Conservation (phyloP, 2,329 filamentous ascomycete genomes). For the Ophiosphaerella herpotricha region DNA sequence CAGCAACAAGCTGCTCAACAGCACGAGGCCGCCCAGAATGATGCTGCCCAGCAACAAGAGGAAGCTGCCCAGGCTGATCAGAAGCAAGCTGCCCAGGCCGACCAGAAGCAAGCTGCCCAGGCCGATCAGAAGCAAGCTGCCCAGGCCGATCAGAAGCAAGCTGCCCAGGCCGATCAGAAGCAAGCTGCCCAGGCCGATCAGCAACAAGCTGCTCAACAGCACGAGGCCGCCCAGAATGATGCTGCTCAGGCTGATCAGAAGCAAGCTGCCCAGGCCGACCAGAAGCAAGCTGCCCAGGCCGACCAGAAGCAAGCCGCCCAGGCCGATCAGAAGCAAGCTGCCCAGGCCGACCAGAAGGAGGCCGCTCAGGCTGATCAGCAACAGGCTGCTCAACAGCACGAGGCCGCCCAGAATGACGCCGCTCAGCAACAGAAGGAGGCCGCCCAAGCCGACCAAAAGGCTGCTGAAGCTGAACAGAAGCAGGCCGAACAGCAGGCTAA, state of each 20-base stretch:
- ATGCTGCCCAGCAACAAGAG: background rate
- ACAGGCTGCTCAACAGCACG: background rate
- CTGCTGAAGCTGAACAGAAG: slow-evolving; percentile 5
- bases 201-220: slow-evolving; percentile 3
- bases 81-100: slow-evolving; percentile 2
- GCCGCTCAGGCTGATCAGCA: background rate
- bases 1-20: background rate
- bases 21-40: background rate
- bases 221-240: no score
- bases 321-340: no score
- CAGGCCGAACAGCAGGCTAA: slow-evolving; percentile 3
- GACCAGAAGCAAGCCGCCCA: slow-evolving; percentile 3
- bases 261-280: background rate
- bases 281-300: background rate
- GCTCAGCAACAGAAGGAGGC: slow-evolving; percentile 1
- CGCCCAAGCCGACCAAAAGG: background rate
- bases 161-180: background rate
- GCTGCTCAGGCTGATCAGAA: background rate
- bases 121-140: slow-evolving; percentile 3
- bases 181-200: slow-evolving; percentile 2
- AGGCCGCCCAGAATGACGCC: background rate
- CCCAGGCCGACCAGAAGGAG: background rate
- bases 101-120: background rate
- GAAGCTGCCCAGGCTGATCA: background rate
- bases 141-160: background rate